Conservation (phyloP, 2,329 filamentous ascomycete species). For the Zymoseptoria passerinii region DNA sequence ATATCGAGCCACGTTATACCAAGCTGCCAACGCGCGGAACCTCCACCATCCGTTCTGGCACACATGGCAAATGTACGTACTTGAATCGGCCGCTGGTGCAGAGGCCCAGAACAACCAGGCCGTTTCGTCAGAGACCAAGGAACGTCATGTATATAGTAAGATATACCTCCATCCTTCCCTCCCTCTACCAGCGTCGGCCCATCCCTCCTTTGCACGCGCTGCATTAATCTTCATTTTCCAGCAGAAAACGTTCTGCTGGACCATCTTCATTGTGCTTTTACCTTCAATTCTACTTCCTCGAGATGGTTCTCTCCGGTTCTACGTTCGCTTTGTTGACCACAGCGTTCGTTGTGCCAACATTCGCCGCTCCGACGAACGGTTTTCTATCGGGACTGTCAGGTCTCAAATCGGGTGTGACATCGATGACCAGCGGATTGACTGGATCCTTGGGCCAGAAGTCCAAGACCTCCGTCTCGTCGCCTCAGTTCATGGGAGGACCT, state of each 20-base stretch:
- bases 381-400: not conserved
- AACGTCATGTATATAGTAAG: not conserved
- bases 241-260: too few species aligned
- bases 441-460: not conserved
- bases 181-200: not conserved
- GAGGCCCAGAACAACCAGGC: not conserved
- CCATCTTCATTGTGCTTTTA: not conserved
- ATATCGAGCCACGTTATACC: not conserved
- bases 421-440: not conserved
- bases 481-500: not conserved
- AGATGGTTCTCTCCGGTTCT: not conserved
- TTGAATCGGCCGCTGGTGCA: not conserved
- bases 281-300: not conserved
- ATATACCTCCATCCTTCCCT: not conserved
- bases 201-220: not conserved
- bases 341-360: not conserved
- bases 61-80: not conserved
- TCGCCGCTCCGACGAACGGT: not conserved
- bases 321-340: not conserved
- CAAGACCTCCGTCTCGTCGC: not conserved
- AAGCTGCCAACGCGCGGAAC: not conserved
- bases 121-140: not conserved
- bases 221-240: too few species aligned
- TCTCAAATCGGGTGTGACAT: not conserved
- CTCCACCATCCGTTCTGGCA: not conserved